These are phyloP conservation scores for Harrya chromipes DNA, from an alignment of 768 basidiomycete genomes.

Conservation along the genomic window DNA sequence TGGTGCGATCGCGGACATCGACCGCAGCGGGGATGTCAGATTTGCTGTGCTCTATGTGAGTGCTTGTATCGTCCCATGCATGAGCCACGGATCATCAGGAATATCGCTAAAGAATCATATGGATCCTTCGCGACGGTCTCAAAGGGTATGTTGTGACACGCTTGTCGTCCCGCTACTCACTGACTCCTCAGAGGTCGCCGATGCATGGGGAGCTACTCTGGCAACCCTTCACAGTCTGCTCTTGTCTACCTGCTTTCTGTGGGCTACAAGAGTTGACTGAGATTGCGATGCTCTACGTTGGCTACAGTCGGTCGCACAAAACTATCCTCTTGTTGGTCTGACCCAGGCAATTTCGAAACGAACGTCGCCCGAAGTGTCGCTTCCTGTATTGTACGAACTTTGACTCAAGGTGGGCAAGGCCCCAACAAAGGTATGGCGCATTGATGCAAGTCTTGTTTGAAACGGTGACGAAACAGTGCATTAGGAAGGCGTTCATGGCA, in stretches of 20 bases:
- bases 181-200: conserved; percentile 29
- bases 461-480: neutral
- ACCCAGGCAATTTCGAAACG: conserved; percentile 69
- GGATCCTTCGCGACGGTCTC: conserved; percentile 44
- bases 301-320: conserved; percentile 25
- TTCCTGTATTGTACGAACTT: conserved; percentile 56
- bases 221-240: conserved; percentile 64
- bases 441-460: neutral
- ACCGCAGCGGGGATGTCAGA: conserved; percentile 39
- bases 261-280: conserved; percentile 54
- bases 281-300: conserved; percentile 57
- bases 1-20: conserved; percentile 39
- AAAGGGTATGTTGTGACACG: conserved; percentile 19
- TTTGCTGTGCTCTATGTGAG: conserved; percentile 70
- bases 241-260: conserved; percentile 81
- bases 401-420: conserved; percentile 47
- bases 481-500: conserved; percentile 26
- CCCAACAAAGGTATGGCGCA: conserved; percentile 37
- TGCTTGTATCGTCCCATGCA: conserved; percentile 37
- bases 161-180: too few relatives aligned
- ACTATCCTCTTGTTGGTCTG: conserved; percentile 39
- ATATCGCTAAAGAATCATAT: too few relatives aligned
- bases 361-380: too few relatives aligned
- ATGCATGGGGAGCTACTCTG: conserved; percentile 33
- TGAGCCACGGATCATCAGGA: conserved; percentile 78